Conservation (phyloP, 2,329 filamentous ascomycete genomes). For the Botrytis deweyae region DNA sequence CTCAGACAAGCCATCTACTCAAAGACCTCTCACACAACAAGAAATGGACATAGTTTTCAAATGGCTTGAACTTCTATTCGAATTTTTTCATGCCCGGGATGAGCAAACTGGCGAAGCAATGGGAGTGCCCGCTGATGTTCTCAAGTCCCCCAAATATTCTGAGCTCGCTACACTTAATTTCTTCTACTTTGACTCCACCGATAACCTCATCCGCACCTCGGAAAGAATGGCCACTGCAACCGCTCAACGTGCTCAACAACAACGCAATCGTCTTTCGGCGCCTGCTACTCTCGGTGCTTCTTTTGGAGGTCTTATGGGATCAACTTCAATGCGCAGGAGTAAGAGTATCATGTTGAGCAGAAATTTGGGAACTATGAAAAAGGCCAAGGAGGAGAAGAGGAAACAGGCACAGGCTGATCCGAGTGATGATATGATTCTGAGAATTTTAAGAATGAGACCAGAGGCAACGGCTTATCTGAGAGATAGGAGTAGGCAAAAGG, state of each 20-base stretch:
- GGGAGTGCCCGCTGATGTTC: constrained; percentile 84
- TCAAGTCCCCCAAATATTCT: constrained; percentile 98
- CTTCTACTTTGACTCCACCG: constrained; percentile 94
- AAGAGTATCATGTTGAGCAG: constrained; percentile 90
- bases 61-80: constrained; percentile 87
- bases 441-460: constrained; percentile 91
- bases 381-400: constrained; percentile 92
- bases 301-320: constrained; percentile 61
- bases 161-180: constrained; percentile 95
- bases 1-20: constrained; percentile 88
- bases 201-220: constrained; percentile 89
- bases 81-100: constrained; percentile 92
- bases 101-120: constrained; percentile 79
- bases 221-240: constrained; percentile 93
- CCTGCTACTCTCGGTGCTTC: constrained; percentile 56
- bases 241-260: constrained; percentile 70
- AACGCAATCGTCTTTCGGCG: constrained; percentile 70
- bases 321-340: constrained; percentile 64
- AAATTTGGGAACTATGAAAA: constrained; percentile 93
- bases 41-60: constrained; percentile 94
- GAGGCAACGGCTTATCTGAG: constrained; percentile 86
- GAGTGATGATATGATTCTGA: constrained; percentile 95
- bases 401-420: constrained; percentile 95
- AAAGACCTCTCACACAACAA: constrained; percentile 78
- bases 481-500: constrained; percentile 89